phyloP scores from a whole-genome alignment of 2,329 filamentous ascomycete species.

The Exserohilum rostratum region DNA sequence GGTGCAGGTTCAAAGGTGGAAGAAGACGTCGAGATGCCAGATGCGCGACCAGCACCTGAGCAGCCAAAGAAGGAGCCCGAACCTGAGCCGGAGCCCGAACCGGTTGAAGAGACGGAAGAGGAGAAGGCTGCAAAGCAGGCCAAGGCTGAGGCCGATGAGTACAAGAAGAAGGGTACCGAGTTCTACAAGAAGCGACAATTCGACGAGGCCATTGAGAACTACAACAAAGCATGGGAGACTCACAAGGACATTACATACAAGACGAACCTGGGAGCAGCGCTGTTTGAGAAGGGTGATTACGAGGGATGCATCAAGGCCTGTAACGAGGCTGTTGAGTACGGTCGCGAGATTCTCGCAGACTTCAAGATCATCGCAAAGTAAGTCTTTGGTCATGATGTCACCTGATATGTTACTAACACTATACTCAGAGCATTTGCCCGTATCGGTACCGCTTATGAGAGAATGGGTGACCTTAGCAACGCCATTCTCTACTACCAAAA shows the following conservation, averaged over 20 bases:
- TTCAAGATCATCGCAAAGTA: constrained; percentile 98
- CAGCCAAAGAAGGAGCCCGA: constrained; percentile 55
- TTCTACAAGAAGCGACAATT: constrained; percentile 99
- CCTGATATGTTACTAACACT: constrained; percentile 13
- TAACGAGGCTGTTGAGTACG: constrained; percentile 86
- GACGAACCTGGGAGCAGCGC: constrained; percentile 91
- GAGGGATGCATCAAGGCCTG: constrained; percentile 85
- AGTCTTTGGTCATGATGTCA: constrained; percentile 17
- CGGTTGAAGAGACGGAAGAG: constrained; percentile 86
- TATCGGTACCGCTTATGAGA: constrained; percentile 93
- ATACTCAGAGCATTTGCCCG: constrained; percentile 79
- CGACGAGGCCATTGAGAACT: constrained; percentile 91
- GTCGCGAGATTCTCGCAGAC: constrained; percentile 86
- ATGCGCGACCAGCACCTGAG: constrained; percentile 65
- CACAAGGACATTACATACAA: constrained; percentile 97
- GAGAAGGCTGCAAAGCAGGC: constrained; percentile 82
- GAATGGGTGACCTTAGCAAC: constrained; percentile 75
- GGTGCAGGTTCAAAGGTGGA: constrained; percentile 57
- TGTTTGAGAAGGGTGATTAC: constrained; percentile 96
- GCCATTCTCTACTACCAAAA: constrained; percentile 91
- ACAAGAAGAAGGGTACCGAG: constrained; percentile 92
- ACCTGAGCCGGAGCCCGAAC: constrained; percentile 66
- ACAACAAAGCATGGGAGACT: constrained; percentile 91
- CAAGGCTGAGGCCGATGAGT: constrained; percentile 89
- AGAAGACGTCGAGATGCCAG: constrained; percentile 80